Evolutionary conservation across 2,329 filamentous ascomycete species (phyloP), one percentile per base, ranked within the genome.

Genomic region (Tolypocladium tropicale): DNA sequence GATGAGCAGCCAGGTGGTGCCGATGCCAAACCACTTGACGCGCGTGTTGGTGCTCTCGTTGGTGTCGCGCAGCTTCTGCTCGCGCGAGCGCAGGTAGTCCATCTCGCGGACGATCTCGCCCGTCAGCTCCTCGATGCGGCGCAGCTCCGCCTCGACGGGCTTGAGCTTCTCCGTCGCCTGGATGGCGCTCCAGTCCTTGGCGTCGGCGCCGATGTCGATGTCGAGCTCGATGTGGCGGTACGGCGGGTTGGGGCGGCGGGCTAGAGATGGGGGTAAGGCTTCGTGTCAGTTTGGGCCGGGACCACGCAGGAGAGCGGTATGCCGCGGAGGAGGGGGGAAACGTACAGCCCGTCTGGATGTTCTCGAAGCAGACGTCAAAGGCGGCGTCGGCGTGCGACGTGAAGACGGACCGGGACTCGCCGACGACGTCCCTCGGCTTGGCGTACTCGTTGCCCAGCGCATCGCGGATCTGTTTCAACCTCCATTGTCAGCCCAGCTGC

Each of bases 1-100:
- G 63, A 96, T 79, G 64, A 99, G 77, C 79, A 96, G 86, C 60
- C 90, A 88, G 76, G 96, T 97, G 32, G 93, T 97, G 62, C 86
- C 84, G 71, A 96, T 85, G 52, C 93, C 93, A 74, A 99, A 99
- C 91, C 90, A 97, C 80, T 97, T 99, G 68, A 99, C 94, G 58
- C 94, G 84, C 76, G 89, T 94, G 76, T 99, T 99, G 63, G 94
- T 99, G 80, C 93, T 97, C 86, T 99, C 94, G 74, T 99, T 99
- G 64, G 94, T 99, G 76, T 99, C 93, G 71, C 94, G 82, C 65
- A 99, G 82, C 79, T 90, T 95, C 82, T 96, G 91, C 80, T 99
- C 94, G 65, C 94, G 84, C 41, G 74, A 67, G 62, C 94, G 84
- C 65, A 99, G 83, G 76, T 97, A 99, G 62, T 97, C 93, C 93